Evolutionary conservation across 2,329 filamentous ascomycete species (phyloP).

Genomic region (Amauroascus niger): DNA sequence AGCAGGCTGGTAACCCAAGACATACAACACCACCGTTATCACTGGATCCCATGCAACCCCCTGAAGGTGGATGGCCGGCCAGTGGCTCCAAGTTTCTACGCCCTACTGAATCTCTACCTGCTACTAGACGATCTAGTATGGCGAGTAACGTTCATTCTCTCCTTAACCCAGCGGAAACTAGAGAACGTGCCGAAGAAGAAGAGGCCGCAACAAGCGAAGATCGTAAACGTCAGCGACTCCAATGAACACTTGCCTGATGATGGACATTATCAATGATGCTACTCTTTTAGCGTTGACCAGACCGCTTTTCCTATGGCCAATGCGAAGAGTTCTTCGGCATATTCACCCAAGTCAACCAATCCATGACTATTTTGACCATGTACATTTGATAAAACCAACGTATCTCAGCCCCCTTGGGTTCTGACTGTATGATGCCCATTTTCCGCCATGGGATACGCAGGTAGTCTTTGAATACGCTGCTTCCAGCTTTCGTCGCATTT

Average conservation of each 20-base stretch:
- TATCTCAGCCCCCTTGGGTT: background rate
- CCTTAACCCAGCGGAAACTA: conserved; percentile 59
- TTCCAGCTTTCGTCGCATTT: conserved; percentile 1
- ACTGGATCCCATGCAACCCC: conserved; percentile 35
- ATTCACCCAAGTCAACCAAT: background rate
- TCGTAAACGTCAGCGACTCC: conserved; percentile 51
- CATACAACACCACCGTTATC: conserved; percentile 46
- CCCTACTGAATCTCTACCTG: conserved; percentile 40
- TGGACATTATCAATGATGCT: background rate
- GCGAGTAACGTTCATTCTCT: conserved; percentile 59
- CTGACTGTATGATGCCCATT: background rate
- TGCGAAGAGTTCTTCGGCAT: background rate
- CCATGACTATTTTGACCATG: background rate
- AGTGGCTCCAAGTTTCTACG: conserved; percentile 38
- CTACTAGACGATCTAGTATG: conserved; percentile 61
- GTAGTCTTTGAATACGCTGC: background rate
- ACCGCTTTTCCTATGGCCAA: background rate
- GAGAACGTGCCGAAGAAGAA: conserved; percentile 56
- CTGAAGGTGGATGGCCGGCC: conserved; percentile 49
- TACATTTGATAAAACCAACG: background rate
- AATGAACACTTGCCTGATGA: conserved; percentile 31
- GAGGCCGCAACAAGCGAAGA: conserved; percentile 46
- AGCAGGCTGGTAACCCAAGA: conserved; percentile 39
- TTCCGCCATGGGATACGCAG: background rate
- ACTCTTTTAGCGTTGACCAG: background rate